phyloP scores from a whole-genome alignment of 805 yeast genomes.

The Metschnikowia proteae region DNA sequence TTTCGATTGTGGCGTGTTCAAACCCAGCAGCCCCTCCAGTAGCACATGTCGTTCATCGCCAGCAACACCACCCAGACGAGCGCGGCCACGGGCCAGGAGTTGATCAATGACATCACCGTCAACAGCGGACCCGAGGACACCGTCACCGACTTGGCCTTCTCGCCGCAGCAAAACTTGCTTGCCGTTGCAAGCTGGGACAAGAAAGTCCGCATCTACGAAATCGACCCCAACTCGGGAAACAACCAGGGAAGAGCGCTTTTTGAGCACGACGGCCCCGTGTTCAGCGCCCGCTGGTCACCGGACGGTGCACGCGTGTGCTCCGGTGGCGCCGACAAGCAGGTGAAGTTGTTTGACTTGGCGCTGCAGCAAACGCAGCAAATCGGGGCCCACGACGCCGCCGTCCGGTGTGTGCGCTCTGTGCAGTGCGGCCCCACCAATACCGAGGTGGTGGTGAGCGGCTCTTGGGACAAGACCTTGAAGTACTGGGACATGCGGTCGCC shows the following conservation, averaged over 20 bases:
- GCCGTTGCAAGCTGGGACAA: slow-evolving; percentile 93
- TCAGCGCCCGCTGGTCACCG: slow-evolving; percentile 73
- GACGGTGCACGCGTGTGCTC: slow-evolving; percentile 87
- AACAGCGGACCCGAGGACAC: slow-evolving; percentile 91
- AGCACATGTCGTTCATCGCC: slow-evolving; percentile 37
- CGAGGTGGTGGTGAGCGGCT: slow-evolving; percentile 82
- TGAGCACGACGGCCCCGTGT: slow-evolving; percentile 86
- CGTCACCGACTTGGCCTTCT: slow-evolving; percentile 75
- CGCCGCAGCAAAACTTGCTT: slow-evolving; percentile 78
- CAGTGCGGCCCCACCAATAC: slow-evolving; percentile 82
- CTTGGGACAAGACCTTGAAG: slow-evolving; percentile 93
- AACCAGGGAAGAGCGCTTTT: slow-evolving; percentile 85
- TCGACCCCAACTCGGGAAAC: slow-evolving; percentile 63
- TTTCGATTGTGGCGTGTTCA: too few relatives aligned
- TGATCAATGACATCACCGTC: slow-evolving; percentile 66
- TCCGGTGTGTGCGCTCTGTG: slow-evolving; percentile 68
- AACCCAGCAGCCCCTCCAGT: too few relatives aligned
- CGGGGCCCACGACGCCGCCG: slow-evolving; percentile 83
- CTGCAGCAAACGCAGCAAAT: slow-evolving; percentile 80
- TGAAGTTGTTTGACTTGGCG: slow-evolving; percentile 75
- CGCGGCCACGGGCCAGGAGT: slow-evolving; percentile 51
- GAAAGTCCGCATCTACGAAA: slow-evolving; percentile 89
- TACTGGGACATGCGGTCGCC: slow-evolving; percentile 94
- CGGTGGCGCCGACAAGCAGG: slow-evolving; percentile 90
- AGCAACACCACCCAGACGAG: slow-evolving; percentile 28